phyloP scores from a whole-genome alignment of 2,329 filamentous ascomycete genomes.

The Pseudopithomyces chartarum region DNA sequence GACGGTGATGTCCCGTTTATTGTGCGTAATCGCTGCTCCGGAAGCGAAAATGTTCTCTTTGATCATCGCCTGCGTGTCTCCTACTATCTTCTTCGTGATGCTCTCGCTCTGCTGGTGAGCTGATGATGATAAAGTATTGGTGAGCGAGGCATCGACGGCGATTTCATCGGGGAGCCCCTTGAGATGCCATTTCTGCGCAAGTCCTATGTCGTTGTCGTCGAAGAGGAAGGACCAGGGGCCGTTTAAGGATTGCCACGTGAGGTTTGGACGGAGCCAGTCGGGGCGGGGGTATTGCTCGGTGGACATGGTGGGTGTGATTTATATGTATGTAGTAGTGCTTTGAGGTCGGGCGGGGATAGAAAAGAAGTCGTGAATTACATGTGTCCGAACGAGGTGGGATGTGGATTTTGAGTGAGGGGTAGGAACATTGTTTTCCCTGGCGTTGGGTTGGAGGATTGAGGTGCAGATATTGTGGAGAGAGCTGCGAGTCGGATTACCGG shows the following conservation, averaged over 20 bases:
- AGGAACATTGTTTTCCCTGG: not conserved
- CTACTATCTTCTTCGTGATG: conserved; percentile 55
- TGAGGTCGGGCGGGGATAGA: not conserved
- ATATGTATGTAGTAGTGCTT: not conserved
- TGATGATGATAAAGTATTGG: conserved; percentile 14
- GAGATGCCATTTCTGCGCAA: conserved; percentile 59
- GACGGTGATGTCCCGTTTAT: conserved; percentile 62
- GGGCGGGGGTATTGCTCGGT: conserved; percentile 63
- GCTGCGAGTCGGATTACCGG: conserved; percentile 6
- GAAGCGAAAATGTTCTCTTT: conserved; percentile 51
- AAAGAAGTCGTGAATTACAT: not conserved
- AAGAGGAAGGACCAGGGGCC: conserved; percentile 69
- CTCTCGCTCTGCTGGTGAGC: conserved; percentile 37
- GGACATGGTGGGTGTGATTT: not conserved
- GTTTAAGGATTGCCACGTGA: conserved; percentile 66
- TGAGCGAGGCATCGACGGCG: conserved; percentile 23
- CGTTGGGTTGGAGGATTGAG: not conserved
- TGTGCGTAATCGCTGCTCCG: conserved; percentile 37
- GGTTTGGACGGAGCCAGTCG: conserved; percentile 62
- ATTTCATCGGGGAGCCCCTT: conserved; percentile 55
- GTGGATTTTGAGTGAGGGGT: not conserved
- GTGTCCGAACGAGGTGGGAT: not conserved
- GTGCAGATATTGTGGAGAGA: conserved; percentile 9
- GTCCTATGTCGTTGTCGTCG: conserved; percentile 66
- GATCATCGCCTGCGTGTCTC: conserved; percentile 55